phyloP scores from a whole-genome alignment of 805 yeast genomes.

The Metschnikowia vanudenii region DNA sequence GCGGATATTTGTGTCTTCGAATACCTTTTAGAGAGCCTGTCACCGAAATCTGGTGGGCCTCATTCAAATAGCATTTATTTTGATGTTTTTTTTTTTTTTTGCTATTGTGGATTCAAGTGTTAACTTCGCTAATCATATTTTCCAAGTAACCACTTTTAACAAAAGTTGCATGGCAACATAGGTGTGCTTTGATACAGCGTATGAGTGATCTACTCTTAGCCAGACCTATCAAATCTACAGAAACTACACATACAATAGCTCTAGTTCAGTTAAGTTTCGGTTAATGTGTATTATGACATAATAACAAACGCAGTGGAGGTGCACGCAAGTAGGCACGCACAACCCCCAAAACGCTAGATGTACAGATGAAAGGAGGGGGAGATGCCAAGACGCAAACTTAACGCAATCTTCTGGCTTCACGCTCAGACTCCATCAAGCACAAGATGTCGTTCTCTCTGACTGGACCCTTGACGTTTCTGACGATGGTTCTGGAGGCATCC shows the following conservation, averaged over 20 bases:
- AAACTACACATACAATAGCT: background rate
- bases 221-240: too few species aligned
- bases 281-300: conserved; percentile 19
- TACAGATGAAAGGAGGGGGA: conserved; percentile 15
- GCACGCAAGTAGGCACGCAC: background rate
- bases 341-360: conserved; percentile 17
- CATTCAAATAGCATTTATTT: too few species aligned
- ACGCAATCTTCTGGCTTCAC: conserved; percentile 98
- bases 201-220: too few species aligned
- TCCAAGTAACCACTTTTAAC: too few species aligned
- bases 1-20: too few species aligned
- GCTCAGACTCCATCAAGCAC: conserved; percentile 99
- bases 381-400: conserved; percentile 31
- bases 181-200: too few species aligned
- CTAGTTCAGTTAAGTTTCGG: background rate
- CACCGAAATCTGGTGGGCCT: too few species aligned
- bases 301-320: conserved; percentile 8
- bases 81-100: too few species aligned
- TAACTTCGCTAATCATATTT: too few species aligned
- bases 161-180: too few species aligned
- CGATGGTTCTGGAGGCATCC: conserved; percentile 91
- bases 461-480: conserved; percentile 97
- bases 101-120: too few species aligned
- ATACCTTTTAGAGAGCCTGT: too few species aligned
- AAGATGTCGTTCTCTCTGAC: conserved; percentile 97